Base-by-base conservation (phyloP, 768 basidiomycete species). In the Boletus rubescentipes region DNA sequence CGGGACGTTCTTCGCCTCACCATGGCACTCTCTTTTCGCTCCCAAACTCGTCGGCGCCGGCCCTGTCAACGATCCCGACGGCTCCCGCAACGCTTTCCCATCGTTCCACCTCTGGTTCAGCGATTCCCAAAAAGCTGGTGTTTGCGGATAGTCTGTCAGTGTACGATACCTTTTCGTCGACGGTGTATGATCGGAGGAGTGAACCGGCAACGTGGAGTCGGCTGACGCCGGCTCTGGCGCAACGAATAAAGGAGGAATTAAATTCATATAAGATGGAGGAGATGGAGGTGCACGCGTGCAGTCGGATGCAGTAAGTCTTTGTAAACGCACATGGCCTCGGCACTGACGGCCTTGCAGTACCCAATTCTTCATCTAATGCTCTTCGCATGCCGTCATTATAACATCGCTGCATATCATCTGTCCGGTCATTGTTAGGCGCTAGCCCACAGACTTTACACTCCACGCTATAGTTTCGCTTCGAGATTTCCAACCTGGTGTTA, bases 211-310 rank as follows among this genome's bases (percentile, higher is more conserved):
- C 96, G 26, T 98, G 94, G 86, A 98, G 95, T 73, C 82, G 91
- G 37, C 74, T 99, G 64, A 99, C 97, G 48, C 97, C 96, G 40
- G 86, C 89, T 53, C 77, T 98, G 64, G 96, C 96, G 37, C 93
- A 98, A 77, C 81, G 88, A 63, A 98, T 99, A 72, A 99, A 99
- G 80, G 93, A 96, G 75, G 93, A 96, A 74, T 78, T 99, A 48
- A 99, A 99, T 73, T 93, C 92, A 51, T 98, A 91, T 75, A 98
- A 98, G 80, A 92, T 98, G 90, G 94, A 96, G 73, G 94, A 98
- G 76, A 98, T 99, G 96, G 93, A 95, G 70, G 94, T 99, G 57
- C 96, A 98, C 73, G 90, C 91, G 62, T 78, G 89, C 46, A 95
- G 92, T 73, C 86, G 92, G 71, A 84, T 91, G 63, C 87, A 97